These are phyloP conservation scores for Podospora pseudocomata DNA, from an alignment of 495 filamentous ascomycete species.

Conservation along the genomic window DNA sequence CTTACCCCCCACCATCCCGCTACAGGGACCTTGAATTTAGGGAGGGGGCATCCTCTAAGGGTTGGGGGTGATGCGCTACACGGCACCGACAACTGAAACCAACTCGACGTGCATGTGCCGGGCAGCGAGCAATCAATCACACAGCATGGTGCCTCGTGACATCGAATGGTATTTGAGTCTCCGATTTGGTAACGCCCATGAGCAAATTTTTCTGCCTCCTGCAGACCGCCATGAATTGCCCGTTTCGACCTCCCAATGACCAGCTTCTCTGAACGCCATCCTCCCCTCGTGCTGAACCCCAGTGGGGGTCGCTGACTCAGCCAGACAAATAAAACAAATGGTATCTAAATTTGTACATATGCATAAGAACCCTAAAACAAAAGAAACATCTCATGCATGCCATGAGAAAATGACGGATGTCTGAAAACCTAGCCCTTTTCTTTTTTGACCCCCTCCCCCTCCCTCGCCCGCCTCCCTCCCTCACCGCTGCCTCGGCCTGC, in stretches of 20 bases:
- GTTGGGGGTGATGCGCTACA: not conserved
- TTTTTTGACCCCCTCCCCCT: not conserved
- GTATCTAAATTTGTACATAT: not conserved
- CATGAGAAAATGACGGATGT: not conserved
- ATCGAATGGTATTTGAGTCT: not conserved
- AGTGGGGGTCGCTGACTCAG: not conserved
- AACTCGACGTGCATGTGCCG: not conserved
- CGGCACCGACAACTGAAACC: not conserved
- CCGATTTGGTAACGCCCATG: not conserved
- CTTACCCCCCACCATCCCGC: not conserved
- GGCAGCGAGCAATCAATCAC: not conserved
- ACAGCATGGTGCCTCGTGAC: not conserved
- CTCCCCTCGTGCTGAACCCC: not conserved
- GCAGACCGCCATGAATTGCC: not conserved
- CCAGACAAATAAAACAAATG: not conserved
- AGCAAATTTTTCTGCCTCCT: not conserved
- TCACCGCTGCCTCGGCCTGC: not conserved
- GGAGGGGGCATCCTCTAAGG: not conserved
- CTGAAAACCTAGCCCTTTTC: not conserved
- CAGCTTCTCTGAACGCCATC: not conserved
- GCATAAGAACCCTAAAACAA: not conserved
- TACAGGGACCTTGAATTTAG: not conserved
- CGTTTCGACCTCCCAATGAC: not conserved
- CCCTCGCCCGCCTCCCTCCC: not conserved
- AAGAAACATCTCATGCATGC: not conserved